Conservation (phyloP, 305 asterid genomes). For the Lippia alba region DNA sequence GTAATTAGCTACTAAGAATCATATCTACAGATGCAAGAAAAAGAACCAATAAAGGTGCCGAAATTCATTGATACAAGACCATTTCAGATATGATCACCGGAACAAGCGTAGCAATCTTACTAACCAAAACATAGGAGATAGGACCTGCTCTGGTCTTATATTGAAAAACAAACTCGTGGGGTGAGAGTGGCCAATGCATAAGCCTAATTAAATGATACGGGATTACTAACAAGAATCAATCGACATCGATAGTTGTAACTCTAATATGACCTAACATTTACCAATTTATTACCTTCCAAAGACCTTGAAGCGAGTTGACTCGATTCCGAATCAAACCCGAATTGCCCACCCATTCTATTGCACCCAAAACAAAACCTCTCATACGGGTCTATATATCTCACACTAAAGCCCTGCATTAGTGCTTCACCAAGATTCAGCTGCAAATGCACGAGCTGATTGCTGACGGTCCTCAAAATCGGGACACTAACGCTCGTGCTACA, state of each 20-base stretch:
- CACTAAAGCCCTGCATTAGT: constrained; percentile 62
- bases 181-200: too few species aligned
- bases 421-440: constrained; percentile 50
- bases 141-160: too few species aligned
- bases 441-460: constrained; percentile 38
- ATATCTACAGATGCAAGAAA: too few species aligned
- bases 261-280: not conserved
- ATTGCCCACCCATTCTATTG: constrained; percentile 52
- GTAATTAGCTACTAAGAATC: not conserved
- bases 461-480: constrained; percentile 45
- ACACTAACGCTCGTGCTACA: constrained; percentile 48
- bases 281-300: constrained; percentile 41
- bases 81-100: too few species aligned
- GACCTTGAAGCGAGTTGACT: constrained; percentile 36
- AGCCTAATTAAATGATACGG: too few species aligned
- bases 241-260: not conserved
- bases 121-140: too few species aligned
- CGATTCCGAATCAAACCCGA: constrained; percentile 57
- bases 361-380: constrained; percentile 54
- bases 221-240: not conserved
- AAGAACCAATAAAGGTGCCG: too few species aligned
- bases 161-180: too few species aligned
- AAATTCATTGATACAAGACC: too few species aligned
- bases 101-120: too few species aligned
- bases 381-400: constrained; percentile 56